A percentile compares a stretch with the other conserved stretches of the same genome.
These are phyloP conservation scores for Gastrolobium bilobum DNA, from an alignment of 306 rosid genomes.

Conservation along the genomic window DNA sequence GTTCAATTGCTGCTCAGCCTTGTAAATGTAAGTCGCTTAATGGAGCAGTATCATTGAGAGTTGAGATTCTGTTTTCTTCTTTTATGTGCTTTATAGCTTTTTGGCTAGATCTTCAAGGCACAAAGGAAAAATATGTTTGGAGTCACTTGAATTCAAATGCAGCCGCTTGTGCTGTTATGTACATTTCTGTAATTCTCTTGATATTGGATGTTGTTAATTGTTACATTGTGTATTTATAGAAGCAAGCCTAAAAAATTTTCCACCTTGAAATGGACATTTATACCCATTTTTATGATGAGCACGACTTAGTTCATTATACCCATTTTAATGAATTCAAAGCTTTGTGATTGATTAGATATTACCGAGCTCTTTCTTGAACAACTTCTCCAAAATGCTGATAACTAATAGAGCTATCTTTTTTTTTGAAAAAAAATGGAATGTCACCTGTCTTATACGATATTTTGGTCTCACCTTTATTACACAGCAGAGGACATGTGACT, in stretches of 20 bases:
- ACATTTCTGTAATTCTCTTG: slow-evolving; percentile 27
- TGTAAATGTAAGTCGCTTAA: slow-evolving; percentile 60
- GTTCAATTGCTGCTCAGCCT: slow-evolving; percentile 54
- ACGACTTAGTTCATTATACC: not conserved
- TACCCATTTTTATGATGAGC: not conserved
- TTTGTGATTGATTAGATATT: slow-evolving; percentile 5
- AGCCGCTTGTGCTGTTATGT: slow-evolving; percentile 7
- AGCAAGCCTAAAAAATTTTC: not conserved
- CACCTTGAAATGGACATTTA: not conserved
- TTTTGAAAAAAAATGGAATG: not conserved
- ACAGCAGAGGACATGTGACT: not conserved
- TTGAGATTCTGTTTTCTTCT: slow-evolving; percentile 38
- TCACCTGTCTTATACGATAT: not conserved
- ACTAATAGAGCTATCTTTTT: not conserved
- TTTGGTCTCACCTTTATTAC: too few species aligned
- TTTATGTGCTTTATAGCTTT: slow-evolving; percentile 2
- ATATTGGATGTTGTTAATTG: not conserved
- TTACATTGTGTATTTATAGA: not conserved
- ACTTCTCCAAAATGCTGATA: not conserved
- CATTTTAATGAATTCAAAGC: not conserved
- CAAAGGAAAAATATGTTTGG: slow-evolving; percentile 21
- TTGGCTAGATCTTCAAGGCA: slow-evolving; percentile 31
- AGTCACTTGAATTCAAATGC: slow-evolving; percentile 27
- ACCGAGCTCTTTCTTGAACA: not conserved
- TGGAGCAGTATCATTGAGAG: slow-evolving; percentile 38